Percentiles rank a stretch among this genome's conserved stretches.
Conservation (phyloP, 257 asterid genomes). For the Datura wrightii region DNA sequence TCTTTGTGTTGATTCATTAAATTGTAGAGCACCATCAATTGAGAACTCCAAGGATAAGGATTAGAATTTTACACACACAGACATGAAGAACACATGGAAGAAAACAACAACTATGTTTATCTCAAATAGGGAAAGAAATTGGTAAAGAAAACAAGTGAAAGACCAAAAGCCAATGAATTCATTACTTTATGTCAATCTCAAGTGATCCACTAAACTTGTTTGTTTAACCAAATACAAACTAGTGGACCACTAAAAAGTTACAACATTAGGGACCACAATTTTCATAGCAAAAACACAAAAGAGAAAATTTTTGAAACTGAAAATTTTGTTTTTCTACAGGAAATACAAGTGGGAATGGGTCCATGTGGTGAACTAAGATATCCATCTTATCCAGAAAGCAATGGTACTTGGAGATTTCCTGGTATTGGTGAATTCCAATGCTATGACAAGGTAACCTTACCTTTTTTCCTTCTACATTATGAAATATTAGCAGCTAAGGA, state of each 20-base stretch:
- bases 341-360: conserved; percentile 94
- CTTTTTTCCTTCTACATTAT: not conserved
- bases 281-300: not conserved
- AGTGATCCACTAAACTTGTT: conserved; percentile 16
- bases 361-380: conserved; percentile 98
- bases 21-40: too few relatives aligned
- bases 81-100: not conserved
- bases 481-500: not conserved
- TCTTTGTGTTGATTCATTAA: too few relatives aligned
- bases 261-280: not conserved
- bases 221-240: not conserved
- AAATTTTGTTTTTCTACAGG: conserved; percentile 52
- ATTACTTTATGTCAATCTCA: conserved; percentile 23
- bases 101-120: too few relatives aligned
- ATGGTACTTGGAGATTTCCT: conserved; percentile 91
- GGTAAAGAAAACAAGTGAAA: conserved; percentile 12
- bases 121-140: not conserved
- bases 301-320: not conserved
- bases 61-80: not conserved
- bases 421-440: conserved; percentile 96
- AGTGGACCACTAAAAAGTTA: not conserved
- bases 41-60: not conserved
- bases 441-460: conserved; percentile 70
- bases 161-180: not conserved
- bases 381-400: conserved; percentile 94